Evolutionary conservation across 805 yeast species (phyloP).

Genomic region (Komagataella mondaviorum): DNA sequence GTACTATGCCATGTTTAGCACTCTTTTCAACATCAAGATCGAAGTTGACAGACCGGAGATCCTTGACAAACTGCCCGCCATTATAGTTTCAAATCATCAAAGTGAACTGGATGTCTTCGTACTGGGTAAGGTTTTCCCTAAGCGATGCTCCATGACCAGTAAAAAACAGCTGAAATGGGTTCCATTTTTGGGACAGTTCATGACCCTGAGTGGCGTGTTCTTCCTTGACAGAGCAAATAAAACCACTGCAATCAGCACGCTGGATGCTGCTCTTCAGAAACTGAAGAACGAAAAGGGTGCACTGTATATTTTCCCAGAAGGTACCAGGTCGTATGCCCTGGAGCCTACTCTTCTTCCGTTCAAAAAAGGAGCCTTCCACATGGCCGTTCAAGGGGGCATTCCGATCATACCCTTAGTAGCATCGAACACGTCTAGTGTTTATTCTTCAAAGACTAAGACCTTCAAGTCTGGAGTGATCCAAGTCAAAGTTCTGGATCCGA

Average conservation of each 20-base stretch:
- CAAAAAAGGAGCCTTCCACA: conserved; percentile 96
- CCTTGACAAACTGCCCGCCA: conserved; percentile 53
- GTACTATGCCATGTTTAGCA: conserved; percentile 50
- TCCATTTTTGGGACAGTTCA: conserved; percentile 96
- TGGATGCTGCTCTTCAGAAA: conserved; percentile 52
- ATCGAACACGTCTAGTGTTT: conserved; percentile 68
- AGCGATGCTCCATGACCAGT: conserved; percentile 84
- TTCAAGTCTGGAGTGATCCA: conserved; percentile 69
- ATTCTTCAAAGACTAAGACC: conserved; percentile 44
- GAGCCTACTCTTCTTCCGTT: conserved; percentile 68
- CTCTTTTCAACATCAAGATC: conserved; percentile 55
- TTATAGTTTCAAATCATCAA: conserved; percentile 83
- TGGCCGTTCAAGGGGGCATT: conserved; percentile 84
- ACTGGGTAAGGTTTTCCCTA: conserved; percentile 76
- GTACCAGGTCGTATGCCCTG: conserved; percentile 76
- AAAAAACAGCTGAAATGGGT: conserved; percentile 71
- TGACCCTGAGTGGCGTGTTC: conserved; percentile 82
- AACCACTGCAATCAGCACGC: conserved; percentile 60
- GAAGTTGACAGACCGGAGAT: conserved; percentile 54
- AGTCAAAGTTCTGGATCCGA: conserved; percentile 72
- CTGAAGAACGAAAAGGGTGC: conserved; percentile 57
- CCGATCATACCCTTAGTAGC: conserved; percentile 86
- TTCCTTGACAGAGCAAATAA: conserved; percentile 77
- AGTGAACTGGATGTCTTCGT: conserved; percentile 74
- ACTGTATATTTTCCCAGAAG: conserved; percentile 91